Base-by-base conservation (phyloP, 441 rosid species). In the Populus trichocarpa region DNA sequence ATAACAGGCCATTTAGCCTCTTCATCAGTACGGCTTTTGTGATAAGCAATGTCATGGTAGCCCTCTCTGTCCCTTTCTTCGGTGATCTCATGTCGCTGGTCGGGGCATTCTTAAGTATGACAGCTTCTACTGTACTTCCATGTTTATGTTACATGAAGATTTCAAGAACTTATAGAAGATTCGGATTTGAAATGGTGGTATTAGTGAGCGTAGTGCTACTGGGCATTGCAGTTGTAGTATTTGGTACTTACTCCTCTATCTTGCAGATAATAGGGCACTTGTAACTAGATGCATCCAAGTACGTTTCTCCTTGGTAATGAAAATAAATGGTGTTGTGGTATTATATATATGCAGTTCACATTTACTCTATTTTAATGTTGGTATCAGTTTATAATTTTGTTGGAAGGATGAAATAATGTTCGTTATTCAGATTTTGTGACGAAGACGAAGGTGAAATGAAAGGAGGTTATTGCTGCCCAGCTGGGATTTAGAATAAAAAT, bases 11-110 rank as follows among this genome's bases (percentile, higher is more conserved):
- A 2, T 72, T 78, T 6, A 80, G 87, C 75, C 1, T 89, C 7
- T 5, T 93, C 1, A 71, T 87, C n/a, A 81, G 97, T 30, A 91
- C 95, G 0, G 28, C 67, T 33, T 65, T 93, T 67, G 86, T 96
- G 67, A 72, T 57, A 33, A 90, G 92, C 85, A 90, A 90, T 0
- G 91, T 86, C 46, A 73, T 84, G 16, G 91, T 95, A 23, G 99
- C 98, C 69, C 72, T 91, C 71, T 83, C 83, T 4, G 77, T 93
- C 50, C 99, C 99, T 1, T 89, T 91, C 71, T 92, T 92, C 3
- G 97, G 90, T 67, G 84, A 87, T 18, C 89, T 96, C 46, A 96
- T 93, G 99, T 90, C 92, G 2, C 79, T 96, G 77, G 97, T 96
- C 0, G 98, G 99, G 76, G 97, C 99, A 14, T 89, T 92, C 76